phyloP scores from a whole-genome alignment of 768 basidiomycete species.

The Tylopilus plumbeoviolaceoides region DNA sequence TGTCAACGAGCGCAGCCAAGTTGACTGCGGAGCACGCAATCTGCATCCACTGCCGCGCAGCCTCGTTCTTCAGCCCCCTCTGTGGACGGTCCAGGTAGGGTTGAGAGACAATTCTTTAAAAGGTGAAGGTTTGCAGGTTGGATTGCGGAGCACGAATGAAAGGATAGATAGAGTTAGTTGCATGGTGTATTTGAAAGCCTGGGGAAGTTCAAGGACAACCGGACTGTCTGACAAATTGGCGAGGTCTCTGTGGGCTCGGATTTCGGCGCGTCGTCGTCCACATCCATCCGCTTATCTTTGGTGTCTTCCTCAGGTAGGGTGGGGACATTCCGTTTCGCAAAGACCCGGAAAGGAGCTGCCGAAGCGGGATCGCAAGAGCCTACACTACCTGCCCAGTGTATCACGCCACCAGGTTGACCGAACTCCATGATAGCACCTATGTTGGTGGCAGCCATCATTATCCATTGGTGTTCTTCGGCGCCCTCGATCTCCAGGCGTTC shows the following conservation, averaged over 20 bases:
- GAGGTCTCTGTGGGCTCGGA: conserved; percentile 22
- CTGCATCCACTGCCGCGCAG: conserved; percentile 68
- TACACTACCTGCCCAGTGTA: conserved; percentile 56
- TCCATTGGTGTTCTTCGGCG: conserved; percentile 85
- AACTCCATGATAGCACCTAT: conserved; percentile 83
- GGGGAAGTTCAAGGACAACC: conserved; percentile 46
- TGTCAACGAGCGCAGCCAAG: conserved; percentile 66
- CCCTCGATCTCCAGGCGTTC: conserved; percentile 83
- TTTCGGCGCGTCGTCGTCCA: conserved; percentile 47
- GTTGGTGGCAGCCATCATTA: conserved; percentile 92
- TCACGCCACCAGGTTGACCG: conserved; percentile 66
- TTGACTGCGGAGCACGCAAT: conserved; percentile 66
- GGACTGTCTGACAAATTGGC: conserved; percentile 31
- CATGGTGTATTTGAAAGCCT: conserved; percentile 67
- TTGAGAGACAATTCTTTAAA: conserved; percentile 60
- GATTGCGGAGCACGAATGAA: conserved; percentile 61
- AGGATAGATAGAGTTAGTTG: conserved; percentile 80
- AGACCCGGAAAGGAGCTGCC: conserved; percentile 40
- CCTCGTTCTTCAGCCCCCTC: conserved; percentile 31
- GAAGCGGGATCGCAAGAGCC: conserved; percentile 38
- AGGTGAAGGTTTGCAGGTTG: conserved; percentile 54
- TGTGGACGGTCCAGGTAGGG: conserved; percentile 81
- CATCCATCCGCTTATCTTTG: conserved; percentile 60
- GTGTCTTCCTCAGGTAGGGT: conserved; percentile 32
- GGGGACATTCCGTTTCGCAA: conserved; percentile 43